A percentile compares a stretch with the other conserved stretches of the same genome.
Evolutionary conservation across 768 basidiomycete species (phyloP).

Genomic region (Podaxis sp.): DNA sequence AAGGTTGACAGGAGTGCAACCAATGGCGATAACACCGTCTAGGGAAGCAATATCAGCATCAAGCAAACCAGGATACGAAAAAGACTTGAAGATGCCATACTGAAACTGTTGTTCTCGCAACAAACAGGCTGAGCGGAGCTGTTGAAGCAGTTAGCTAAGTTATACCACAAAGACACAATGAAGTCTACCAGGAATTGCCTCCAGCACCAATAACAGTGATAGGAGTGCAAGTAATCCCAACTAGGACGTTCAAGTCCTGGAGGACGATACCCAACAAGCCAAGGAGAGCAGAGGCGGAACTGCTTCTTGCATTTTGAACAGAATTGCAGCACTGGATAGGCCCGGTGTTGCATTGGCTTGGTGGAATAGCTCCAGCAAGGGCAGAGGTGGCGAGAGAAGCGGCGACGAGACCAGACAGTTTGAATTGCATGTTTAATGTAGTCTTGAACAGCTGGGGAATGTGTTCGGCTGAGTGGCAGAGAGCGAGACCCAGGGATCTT

Average conservation of each 20-base stretch:
- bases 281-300: conserved; percentile 14
- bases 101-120: conserved; percentile 21
- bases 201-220: conserved; percentile 19
- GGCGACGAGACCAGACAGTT: not conserved
- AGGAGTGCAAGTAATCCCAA: conserved; percentile 23
- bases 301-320: conserved; percentile 9
- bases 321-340: conserved; percentile 22
- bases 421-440: conserved; percentile 17
- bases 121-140: conserved; percentile 22
- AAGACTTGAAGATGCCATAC: conserved; percentile 2
- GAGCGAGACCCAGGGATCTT: too few relatives aligned
- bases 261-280: conserved; percentile 20
- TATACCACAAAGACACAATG: too few relatives aligned
- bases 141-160: not conserved
- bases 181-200: conserved; percentile 21
- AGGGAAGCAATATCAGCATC: too few relatives aligned
- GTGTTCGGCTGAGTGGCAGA: too few relatives aligned
- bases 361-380: too few relatives aligned
- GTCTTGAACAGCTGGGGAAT: too few relatives aligned
- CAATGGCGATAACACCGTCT: conserved; percentile 19
- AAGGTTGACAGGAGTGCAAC: conserved; percentile 20
- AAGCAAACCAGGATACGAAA: too few relatives aligned
- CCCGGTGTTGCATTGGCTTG: conserved; percentile 22
- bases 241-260: conserved; percentile 14
- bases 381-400: too few relatives aligned